phyloP scores from a whole-genome alignment of 805 yeast genomes.

The Yamadazyma sp. region DNA sequence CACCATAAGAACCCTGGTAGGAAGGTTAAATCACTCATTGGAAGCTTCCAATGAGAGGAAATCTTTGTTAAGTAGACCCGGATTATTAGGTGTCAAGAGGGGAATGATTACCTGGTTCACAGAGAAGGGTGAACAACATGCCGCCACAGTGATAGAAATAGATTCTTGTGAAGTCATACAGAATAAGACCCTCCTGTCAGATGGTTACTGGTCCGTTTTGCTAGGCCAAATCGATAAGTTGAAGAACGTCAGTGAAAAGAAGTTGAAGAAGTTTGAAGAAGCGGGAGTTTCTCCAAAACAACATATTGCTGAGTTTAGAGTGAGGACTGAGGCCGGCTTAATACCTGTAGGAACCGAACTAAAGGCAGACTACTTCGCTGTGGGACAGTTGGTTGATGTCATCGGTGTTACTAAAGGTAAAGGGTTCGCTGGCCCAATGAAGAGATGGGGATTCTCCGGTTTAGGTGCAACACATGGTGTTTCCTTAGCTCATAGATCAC shows the following conservation, averaged over 20 bases:
- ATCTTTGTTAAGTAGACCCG: slow-evolving; percentile 74
- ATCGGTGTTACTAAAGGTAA: slow-evolving; percentile 85
- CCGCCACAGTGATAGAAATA: slow-evolving; percentile 86
- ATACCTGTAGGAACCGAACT: slow-evolving; percentile 76
- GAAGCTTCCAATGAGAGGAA: slow-evolving; percentile 70
- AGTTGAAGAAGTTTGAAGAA: slow-evolving; percentile 73
- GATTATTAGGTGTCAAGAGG: slow-evolving; percentile 76
- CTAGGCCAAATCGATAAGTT: slow-evolving; percentile 78
- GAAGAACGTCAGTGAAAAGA: slow-evolving; percentile 53
- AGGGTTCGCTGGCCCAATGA: slow-evolving; percentile 98
- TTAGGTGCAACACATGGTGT: slow-evolving; percentile 94
- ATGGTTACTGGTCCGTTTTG: slow-evolving; percentile 85
- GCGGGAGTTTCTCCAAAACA: slow-evolving; percentile 86
- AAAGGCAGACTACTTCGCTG: slow-evolving; percentile 78
- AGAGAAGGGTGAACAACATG: slow-evolving; percentile 63
- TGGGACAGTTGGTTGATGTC: slow-evolving; percentile 83
- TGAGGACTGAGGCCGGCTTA: slow-evolving; percentile 62
- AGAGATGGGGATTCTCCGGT: slow-evolving; percentile 88
- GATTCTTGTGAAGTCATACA: slow-evolving; percentile 84
- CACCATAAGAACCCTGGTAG: slow-evolving; percentile 47
- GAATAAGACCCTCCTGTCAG: slow-evolving; percentile 64
- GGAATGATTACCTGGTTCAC: slow-evolving; percentile 90
- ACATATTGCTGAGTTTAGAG: slow-evolving; percentile 73
- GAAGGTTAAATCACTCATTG: slow-evolving; percentile 59
- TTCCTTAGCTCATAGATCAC: slow-evolving; percentile 87